phyloP scores from a whole-genome alignment of 1,284 basidiomycete species.

The Cryptococcus sp. region DNA sequence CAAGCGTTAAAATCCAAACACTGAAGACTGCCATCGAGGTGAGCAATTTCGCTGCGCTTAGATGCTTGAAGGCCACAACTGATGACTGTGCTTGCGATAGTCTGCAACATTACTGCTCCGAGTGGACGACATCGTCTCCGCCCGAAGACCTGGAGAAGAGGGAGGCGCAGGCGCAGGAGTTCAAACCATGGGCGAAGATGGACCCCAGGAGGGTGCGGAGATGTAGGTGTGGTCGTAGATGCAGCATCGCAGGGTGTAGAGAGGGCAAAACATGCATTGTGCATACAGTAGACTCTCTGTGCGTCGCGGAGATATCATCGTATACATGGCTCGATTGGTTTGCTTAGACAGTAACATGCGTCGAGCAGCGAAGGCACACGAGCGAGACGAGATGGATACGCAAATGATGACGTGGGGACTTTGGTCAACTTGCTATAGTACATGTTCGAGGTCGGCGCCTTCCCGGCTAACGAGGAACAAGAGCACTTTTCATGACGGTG shows the following conservation, averaged over 20 bases:
- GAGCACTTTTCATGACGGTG: no score
- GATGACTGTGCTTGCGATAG: conserved; percentile 47
- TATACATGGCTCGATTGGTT: not conserved
- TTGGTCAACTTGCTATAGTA: no score
- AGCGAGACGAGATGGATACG: not conserved
- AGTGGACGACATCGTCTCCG: conserved; percentile 93
- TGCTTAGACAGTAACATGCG: not conserved
- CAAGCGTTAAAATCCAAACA: conserved; percentile 97
- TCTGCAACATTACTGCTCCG: conserved; percentile 87
- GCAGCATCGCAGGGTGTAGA: no score
- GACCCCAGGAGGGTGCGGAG: conserved; percentile 38
- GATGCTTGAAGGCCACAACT: not conserved
- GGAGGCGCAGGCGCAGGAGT: conserved; percentile 43
- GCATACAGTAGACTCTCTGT: not conserved
- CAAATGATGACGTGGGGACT: no score
- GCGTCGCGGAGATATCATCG: not conserved
- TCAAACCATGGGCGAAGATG: conserved; percentile 49
- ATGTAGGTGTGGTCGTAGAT: conserved; percentile 14
- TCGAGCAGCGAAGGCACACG: no score
- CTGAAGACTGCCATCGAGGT: conserved; percentile 96
- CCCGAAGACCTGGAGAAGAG: conserved; percentile 57
- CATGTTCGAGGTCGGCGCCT: no score
- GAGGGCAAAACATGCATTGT: not conserved
- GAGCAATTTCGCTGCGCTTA: conserved; percentile 9
- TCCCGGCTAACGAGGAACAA: no score